Base-by-base conservation (phyloP, 2,329 filamentous ascomycete genomes). In the Penicillium sp. region DNA sequence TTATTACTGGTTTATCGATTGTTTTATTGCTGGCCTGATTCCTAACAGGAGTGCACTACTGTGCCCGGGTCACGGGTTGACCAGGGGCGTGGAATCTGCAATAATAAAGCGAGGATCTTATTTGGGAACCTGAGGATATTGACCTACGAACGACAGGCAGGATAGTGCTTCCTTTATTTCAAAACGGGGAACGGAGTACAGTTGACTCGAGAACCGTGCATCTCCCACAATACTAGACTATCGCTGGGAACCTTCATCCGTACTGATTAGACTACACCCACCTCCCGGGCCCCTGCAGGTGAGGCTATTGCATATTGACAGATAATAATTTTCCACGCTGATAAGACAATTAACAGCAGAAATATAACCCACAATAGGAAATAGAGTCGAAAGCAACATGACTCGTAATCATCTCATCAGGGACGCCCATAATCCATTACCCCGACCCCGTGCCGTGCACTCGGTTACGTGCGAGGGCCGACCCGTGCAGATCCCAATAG, bases 401-500 rank as follows among this genome's bases (percentile, higher is more conserved):
- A 30, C 4, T 49, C 45, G 24, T n/a, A 28, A 49, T 49, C 24
- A 10, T 30, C 45, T 4, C 17, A n/a, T 10, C n/a, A n/a, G n/a
- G n/a, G n/a, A n/a, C n/a, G n/a, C n/a, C n/a, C n/a, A 28, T 47
- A 30, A 33, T 33, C 30, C 30, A 28, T 38, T 4, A 28, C 30
- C 28, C 53, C 17, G 4, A n/a, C 26, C 22, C 44, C 53, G 13
- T 54, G 53, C 30, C 30, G 12, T 33, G 30, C 53, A 10, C 26
- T 54, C 5, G 19, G 44, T 13, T 42, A 33, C 6, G 33, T 38
- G 22, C 22, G 49, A 58, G 62, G 59, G 38, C 62, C 59, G 62
- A 38, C 59, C 62, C 62, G 62, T 55, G 62, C 56, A 47, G 59
- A 59, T 62, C 54, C 28, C 59, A 62, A 64, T 62, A 62, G 56